Evolutionary conservation across 2,329 filamentous ascomycete genomes (phyloP), one percentile per base, ranked within the genome.

Genomic region (Colletotrichum sp.): DNA sequence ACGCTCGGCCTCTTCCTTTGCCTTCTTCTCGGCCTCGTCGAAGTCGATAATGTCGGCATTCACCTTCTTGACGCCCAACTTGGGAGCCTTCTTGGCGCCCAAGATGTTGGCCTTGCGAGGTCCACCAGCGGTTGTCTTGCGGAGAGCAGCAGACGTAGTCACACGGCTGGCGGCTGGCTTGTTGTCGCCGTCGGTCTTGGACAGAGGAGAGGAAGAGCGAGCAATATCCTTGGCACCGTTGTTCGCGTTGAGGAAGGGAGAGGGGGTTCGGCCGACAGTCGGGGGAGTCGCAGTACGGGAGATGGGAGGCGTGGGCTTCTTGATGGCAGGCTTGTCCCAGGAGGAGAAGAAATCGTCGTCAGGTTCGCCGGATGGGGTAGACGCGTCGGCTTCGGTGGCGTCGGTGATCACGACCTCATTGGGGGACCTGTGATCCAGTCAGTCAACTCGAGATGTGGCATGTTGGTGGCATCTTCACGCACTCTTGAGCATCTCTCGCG

Each of bases 341-440:
- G 95, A 98, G 12, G 96, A 98, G 86, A 99, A 99, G 88, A 99
- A 99, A 83, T 98, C 97, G 80, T 98, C 96, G 24, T 93, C 92
- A 27, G 91, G 89, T 78, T 98, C 95, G 77, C 92, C 93, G 59
- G 93, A 90, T n/a, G 96, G 94, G 13, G 95, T 97, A 77, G 89
- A 91, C 47, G 91, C 88, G 77, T 90, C 92, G 63, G 89, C 86
- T 29, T 92, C 90, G 76, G 89, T 88, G 36, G 90, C 87, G 79
- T 98, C 97, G 71, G 92, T 94, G 77, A 98, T 92, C 29, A 96
- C 90, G 34, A 98, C 96, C 83, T 98, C 95, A 38, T 91, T 89
- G 13, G 96, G 96, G 84, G 93, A 94, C 79, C 95, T 98, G 80
- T 6, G 55, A 58, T 70, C 65, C 18, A 47, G 78, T 84, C 74